A percentile compares a stretch with the other conserved stretches of the same genome.
Evolutionary conservation across 257 asterid species (phyloP).

Genomic region (Linaria vulgaris): DNA sequence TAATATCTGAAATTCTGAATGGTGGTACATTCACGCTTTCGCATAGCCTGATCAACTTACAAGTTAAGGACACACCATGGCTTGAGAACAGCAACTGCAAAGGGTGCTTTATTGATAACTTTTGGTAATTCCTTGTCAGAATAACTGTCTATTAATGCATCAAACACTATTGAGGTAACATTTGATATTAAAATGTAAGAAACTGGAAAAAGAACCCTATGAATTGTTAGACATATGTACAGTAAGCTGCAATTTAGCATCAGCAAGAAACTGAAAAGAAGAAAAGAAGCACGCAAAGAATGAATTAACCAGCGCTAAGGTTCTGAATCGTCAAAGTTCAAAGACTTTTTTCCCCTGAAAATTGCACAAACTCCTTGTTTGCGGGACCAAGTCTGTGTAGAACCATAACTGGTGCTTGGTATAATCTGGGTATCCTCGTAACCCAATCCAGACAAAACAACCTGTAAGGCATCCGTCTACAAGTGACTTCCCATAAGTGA

Average conservation of each 20-base stretch:
- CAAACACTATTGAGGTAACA: background rate
- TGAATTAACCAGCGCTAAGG: background rate
- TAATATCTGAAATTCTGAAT: no score
- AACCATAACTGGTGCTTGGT: no score
- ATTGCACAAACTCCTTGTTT: background rate
- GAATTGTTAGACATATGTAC: conserved; percentile 27
- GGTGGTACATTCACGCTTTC: no score
- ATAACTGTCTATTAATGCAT: background rate
- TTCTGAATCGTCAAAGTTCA: background rate
- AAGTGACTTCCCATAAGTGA: background rate
- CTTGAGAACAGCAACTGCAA: no score
- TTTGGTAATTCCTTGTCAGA: no score
- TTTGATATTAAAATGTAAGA: background rate
- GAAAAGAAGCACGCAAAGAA: background rate
- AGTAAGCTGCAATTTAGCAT: conserved; percentile 19
- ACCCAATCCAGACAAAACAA: background rate
- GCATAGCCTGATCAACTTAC: no score
- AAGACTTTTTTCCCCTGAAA: background rate
- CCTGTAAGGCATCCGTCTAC: background rate
- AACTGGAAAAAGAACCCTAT: conserved; percentile 12
- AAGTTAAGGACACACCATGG: no score
- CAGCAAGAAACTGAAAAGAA: conserved; percentile 10
- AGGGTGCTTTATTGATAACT: no score
- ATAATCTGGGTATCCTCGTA: no score
- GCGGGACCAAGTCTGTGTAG: background rate